Evolutionary conservation across 139 green algal genomes (phyloP), one percentile per base, ranked within the genome.

Genomic region (Diplosphaera chodatii): DNA sequence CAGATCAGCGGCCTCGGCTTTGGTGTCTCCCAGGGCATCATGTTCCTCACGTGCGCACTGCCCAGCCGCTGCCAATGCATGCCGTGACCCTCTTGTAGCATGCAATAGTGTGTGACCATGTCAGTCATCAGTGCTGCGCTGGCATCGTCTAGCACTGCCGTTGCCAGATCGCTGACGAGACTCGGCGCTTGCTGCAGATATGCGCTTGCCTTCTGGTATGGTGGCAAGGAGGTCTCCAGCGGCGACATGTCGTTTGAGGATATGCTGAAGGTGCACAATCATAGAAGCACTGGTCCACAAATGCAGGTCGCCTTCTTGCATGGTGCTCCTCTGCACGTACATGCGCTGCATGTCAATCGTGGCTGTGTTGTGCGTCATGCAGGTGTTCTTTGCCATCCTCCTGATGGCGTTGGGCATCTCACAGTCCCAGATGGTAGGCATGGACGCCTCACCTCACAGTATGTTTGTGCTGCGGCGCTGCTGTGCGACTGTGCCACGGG

Each of bases 331-430:
- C 31, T 67, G 31, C 13, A 67, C 8, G 8, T 13, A 13, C 63
- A 8, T 67, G 31, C 31, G 8, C 8, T 67, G 63, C 31, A 67
- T 13, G 8, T 8, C 31, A 8, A 67, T 8, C 31, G 8, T 8
- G 18, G 2, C 64, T 68, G 10, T 48, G 10, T n/a, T 30, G 16
- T 59, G 48, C 29, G 1, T 56, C 21, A 13, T 63, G 30, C 74
- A 82, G 74, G 84, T 86, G 1, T 94, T 95, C 82, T 85, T 95
- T 66, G 75, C 82, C 31, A 89, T 96, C 64, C 73, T 94, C 40
- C 79, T 93, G 62, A 78, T 81, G 0, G 84, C 84, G 0, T 75
- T 93, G 65, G 84, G 86, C 41, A 68, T 81, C 31, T 74, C 77
- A 8, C 82, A 92, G 75, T 75, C 80, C 0, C 69, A 77, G 65